phyloP scores from a whole-genome alignment of 2,329 filamentous ascomycete genomes.

The Shiraia sp. region DNA sequence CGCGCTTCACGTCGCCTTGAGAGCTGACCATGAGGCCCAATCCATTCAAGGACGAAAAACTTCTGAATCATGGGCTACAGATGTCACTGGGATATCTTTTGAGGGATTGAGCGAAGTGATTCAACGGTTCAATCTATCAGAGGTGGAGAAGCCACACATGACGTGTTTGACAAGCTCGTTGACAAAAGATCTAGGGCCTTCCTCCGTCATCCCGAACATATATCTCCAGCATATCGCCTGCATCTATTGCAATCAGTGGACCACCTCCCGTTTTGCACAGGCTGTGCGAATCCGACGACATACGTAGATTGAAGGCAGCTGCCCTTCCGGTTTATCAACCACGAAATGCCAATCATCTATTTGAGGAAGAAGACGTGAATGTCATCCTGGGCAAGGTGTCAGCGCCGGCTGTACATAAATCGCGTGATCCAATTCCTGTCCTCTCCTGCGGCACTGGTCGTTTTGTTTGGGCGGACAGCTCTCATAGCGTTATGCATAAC shows the following conservation, averaged over 20 bases:
- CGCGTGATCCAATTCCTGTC: neutral
- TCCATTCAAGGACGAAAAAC: too few relatives aligned
- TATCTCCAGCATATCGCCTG: neutral
- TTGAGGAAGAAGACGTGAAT: slow-evolving; percentile 1
- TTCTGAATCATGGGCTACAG: too few relatives aligned
- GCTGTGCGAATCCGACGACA: neutral
- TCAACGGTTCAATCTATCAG: too few relatives aligned
- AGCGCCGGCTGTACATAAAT: neutral
- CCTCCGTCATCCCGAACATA: too few relatives aligned
- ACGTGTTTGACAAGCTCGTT: too few relatives aligned
- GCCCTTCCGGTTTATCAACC: slow-evolving; percentile 4
- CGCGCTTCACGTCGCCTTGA: neutral
- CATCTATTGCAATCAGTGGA: neutral
- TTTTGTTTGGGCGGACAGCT: too few relatives aligned
- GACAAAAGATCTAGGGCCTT: too few relatives aligned
- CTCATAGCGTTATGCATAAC: too few relatives aligned
- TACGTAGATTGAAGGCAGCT: neutral
- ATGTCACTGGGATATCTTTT: too few relatives aligned
- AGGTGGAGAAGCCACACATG: too few relatives aligned
- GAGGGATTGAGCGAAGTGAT: too few relatives aligned
- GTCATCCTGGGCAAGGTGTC: neutral
- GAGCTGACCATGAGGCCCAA: neutral
- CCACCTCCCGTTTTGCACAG: neutral
- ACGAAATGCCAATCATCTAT: slow-evolving; percentile 5
- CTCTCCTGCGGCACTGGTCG: neutral